Evolutionary conservation across 495 filamentous ascomycete genomes (phyloP), one percentile per base, ranked within the genome.

Genomic region (Penicillium dipodomyicola): DNA sequence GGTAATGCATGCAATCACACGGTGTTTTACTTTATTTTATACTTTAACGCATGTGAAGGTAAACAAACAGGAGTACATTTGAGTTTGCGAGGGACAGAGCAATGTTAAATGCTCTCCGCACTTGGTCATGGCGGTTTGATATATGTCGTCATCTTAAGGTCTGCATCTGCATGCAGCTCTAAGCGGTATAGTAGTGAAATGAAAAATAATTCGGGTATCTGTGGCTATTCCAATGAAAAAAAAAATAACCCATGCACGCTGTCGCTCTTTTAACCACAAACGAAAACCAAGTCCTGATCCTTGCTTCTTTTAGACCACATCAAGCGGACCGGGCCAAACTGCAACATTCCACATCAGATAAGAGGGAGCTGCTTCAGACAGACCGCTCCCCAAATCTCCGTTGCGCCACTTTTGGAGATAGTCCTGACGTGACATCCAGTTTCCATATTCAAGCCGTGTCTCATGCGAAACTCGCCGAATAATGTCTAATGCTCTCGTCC

Each of bases 121-220:
- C 35, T 39, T 17, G 3, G 25, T n/a, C 25, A 29, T 29, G n/a
- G 44, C 15, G 15, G 3, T 12, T 23, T 23, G 12, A 29, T 22
- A n/a, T 1, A 46, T 30, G 15, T 30, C 25, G 25, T 47, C 44
- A 30, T 47, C 27, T 19, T 47, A 47, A 17, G 44, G 27, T 30
- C 15, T 46, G 22, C 3, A 1, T n/a, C n/a, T 47, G 27, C 44
- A 47, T 19, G 27, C n/a, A 32, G 29, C 45, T 32, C 4, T 4
- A 48, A 48, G 29, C 4, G 45, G n/a, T 9, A 39, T 6, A 35
- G 23, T 3, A 7, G 15, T 9, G 11, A 30, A 48, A 15, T 47
- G n/a, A 15, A 45, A 45, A 17, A 29, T 52, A 19, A 30, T 32
- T 32, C n/a, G 50, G 50, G 50, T 52, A 52, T 52, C 50, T 29